A percentile compares a stretch with the other conserved stretches of the same genome.
These are phyloP conservation scores for Backusella parvicylindrica DNA, from an alignment of 192 early-diverging fungal species.

Conservation along the genomic window DNA sequence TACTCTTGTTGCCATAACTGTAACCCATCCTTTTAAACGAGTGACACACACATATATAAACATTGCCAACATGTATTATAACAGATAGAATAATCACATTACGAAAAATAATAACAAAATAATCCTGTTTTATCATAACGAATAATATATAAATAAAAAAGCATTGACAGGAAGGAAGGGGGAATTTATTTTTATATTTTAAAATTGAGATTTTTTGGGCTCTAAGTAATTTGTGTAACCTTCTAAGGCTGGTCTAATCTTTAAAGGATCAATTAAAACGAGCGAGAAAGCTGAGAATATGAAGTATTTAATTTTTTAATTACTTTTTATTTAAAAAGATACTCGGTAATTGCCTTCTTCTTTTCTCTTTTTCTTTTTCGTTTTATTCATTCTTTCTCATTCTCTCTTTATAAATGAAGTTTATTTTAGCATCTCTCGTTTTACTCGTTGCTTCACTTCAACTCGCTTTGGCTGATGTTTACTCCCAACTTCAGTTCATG, in stretches of 20 bases:
- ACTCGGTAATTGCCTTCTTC: not conserved
- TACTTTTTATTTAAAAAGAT: not conserved
- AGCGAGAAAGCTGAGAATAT: not conserved
- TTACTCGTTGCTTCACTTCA: not conserved
- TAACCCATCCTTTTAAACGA: not conserved
- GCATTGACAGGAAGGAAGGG: not conserved
- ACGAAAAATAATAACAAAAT: not conserved
- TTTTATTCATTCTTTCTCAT: not conserved
- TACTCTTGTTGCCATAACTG: not conserved
- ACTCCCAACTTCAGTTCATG: constrained; percentile 27
- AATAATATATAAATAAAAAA: not conserved
- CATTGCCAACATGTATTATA: no score
- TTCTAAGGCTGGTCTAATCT: not conserved
- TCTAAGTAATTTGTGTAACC: not conserved
- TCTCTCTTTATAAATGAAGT: not conserved
- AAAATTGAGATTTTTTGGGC: not conserved
- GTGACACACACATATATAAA: not conserved
- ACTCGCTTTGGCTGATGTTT: constrained; percentile 10
- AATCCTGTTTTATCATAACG: not conserved
- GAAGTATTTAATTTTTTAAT: not conserved
- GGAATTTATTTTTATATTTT: not conserved
- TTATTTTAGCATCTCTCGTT: not conserved
- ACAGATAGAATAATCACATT: no score
- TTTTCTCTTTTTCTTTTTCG: not conserved
- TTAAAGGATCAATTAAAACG: constrained; percentile 1